Evolutionary conservation across 148 eudicot genomes (phyloP), one percentile per base, ranked within the genome.

Genomic region (Cornus florida): DNA sequence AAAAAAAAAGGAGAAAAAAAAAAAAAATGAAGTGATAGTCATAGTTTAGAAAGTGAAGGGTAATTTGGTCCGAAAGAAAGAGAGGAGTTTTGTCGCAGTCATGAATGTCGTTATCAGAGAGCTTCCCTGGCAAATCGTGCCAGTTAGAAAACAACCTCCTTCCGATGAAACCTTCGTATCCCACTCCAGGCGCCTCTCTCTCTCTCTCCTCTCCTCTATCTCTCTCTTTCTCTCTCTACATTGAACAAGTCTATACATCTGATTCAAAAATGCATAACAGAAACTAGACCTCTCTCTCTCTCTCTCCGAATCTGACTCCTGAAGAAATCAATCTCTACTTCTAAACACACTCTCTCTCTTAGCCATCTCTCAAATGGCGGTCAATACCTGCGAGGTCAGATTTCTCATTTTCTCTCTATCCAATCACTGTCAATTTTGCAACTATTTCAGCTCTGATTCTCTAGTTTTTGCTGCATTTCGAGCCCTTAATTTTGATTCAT

Each of bases 381-480:
- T 82, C 67, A 67, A 83, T 80, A 70, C 86, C 7, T 77, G 69
- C 74, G 84, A 84, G 91, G 96, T 90, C 41, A 84, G 88, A 17
- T 80, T 84, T 79, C 32, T 62, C 23, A 7, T 62, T 31, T 66
- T 59, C 66, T 32, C 41, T 71, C 0, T 70, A 4, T n/a, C 3
- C 14, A 7, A 23, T 10, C 59, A 75, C 64, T 20, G 43, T 46
- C 43, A 48, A 76, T 46, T 48, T 2, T 22, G 62, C 59, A 35
- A 19, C 39, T 66, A 12, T 43, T 67, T 76, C 19, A 43, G 43
- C 62, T 48, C 46, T 65, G 28, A 48, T 64, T 7, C 46, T 11
- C 14, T 39, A 67, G 50, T 75, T 76, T 35, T 24, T 7, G 72
- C 23, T 62, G 23, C 66, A 62, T 62, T 62, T 62, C 24, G 24